phyloP scores from a whole-genome alignment of 768 basidiomycete genomes.

The Tephrocybe sp. region DNA sequence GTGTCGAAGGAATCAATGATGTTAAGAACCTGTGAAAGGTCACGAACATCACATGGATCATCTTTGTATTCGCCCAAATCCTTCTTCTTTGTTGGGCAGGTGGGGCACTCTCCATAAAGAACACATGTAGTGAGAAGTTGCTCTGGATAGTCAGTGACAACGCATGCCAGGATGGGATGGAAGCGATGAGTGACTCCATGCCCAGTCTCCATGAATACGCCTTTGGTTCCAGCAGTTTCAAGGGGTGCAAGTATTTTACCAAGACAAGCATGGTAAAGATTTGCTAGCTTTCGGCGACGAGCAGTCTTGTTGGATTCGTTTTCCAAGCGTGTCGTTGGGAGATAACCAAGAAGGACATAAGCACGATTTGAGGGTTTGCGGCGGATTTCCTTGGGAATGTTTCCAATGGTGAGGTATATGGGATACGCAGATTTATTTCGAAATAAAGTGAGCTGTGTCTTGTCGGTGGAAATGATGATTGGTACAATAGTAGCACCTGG shows the following conservation, averaged over 20 bases:
- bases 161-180: conserved; percentile 39
- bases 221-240: conserved; percentile 19
- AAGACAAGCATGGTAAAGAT: conserved; percentile 38
- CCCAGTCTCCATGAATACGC: conserved; percentile 26
- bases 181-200: conserved; percentile 29
- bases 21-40: conserved; percentile 17
- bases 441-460: conserved; percentile 40
- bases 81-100: conserved; percentile 16
- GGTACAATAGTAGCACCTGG: conserved; percentile 34
- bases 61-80: conserved; percentile 20
- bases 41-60: not conserved
- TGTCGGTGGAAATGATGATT: conserved; percentile 44
- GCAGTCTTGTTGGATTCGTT: conserved; percentile 27
- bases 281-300: conserved; percentile 22
- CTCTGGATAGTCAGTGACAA: conserved; percentile 42
- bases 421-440: conserved; percentile 42
- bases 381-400: conserved; percentile 37
- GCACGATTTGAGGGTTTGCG: conserved; percentile 35
- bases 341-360: conserved; percentile 37
- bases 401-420: conserved; percentile 46
- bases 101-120: conserved; percentile 27
- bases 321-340: conserved; percentile 34
- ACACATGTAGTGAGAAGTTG: conserved; percentile 34
- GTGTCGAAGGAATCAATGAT: conserved; percentile 23
- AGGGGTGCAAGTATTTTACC: conserved; percentile 27